Evolutionary conservation across 192 early-diverging fungal species (phyloP), one percentile per base, ranked within the genome.

Genomic region (Anaeromyces robustus): DNA sequence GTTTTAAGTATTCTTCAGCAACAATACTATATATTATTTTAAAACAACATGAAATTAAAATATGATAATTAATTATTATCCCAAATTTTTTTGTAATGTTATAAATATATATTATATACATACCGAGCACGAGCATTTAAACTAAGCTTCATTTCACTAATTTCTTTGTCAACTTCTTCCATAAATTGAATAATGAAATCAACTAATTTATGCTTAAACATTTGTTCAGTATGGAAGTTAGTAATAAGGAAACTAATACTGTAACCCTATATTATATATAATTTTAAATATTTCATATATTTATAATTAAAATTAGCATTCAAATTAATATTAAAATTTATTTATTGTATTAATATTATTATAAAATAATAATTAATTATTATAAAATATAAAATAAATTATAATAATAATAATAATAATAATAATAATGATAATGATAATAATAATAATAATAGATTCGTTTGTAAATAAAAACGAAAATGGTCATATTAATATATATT

Each of bases 161-260:
- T 99, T 84, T 99, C 97, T 89, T 96, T 97, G 87, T 99, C 97
- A 28, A 99, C 97, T 81, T 96, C 97, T 85, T 99, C 97, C 97
- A 99, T 99, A 84, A 99, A 99, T 88, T 97, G 94, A 79, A 99
- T 93, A 83, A 97, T 95, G 86, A 99, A 99, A 87, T 99, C 97
- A 17, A 99, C 97, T 83, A 99, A 87, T 86, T 99, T 99, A 90
- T 99, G 96, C 90, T 97, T 97, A 86, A 91, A 96, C 97, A 99
- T 97, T 85, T 95, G 94, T 86, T 99, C 97, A 6, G 96, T 96
- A 82, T 99, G 97, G 88, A 92, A 89, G 89, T 99, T 97, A 79
- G 97, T 99, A 78, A 99, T 92, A 81, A 99, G 84, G 88, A 99
- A 99, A 77, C 91, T 93, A 83, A 99, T 99, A 83, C 97, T 96